A percentile compares a stretch with the other conserved stretches of the same genome.
Conservation (phyloP, 139 green algal species). For the Chlamydomonas incerta region DNA sequence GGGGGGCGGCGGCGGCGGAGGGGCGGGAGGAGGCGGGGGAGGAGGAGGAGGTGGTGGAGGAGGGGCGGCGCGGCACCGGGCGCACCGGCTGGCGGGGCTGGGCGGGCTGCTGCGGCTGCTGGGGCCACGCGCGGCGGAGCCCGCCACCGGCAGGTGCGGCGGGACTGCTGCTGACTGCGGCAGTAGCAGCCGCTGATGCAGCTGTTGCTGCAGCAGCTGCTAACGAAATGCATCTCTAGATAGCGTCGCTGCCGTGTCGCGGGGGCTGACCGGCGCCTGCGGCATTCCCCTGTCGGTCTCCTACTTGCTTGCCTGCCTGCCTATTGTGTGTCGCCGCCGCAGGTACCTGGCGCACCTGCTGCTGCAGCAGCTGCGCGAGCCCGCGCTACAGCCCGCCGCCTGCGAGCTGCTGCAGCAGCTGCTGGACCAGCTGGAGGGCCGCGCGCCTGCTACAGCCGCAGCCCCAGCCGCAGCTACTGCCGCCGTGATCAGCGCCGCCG, state of each 20-base stretch:
- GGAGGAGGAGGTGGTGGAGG: neutral
- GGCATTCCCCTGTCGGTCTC: too few species aligned
- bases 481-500: neutral
- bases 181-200: too few species aligned
- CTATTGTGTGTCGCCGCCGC: neutral
- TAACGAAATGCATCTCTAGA: too few species aligned
- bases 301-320: too few species aligned
- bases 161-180: too few species aligned
- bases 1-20: neutral
- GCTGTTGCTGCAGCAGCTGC: too few species aligned
- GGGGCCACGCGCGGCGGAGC: slow-evolving; percentile 23
- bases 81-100: slow-evolving; percentile 20
- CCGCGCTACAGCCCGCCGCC: neutral
- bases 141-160: slow-evolving; percentile 1
- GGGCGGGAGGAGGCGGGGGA: neutral
- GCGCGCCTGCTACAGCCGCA: too few species aligned
- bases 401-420: slow-evolving; percentile 24
- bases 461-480: neutral
- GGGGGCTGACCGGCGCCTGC: too few species aligned
- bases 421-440: neutral
- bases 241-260: too few species aligned
- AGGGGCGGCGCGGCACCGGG: slow-evolving; percentile 1
- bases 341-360: slow-evolving; percentile 52
- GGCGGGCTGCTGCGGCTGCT: slow-evolving; percentile 24
- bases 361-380: slow-evolving; percentile 36